A percentile compares a stretch with the other conserved stretches of the same genome.
Conservation (phyloP, 345 rosid species). For the Sonneratia caseolaris region DNA sequence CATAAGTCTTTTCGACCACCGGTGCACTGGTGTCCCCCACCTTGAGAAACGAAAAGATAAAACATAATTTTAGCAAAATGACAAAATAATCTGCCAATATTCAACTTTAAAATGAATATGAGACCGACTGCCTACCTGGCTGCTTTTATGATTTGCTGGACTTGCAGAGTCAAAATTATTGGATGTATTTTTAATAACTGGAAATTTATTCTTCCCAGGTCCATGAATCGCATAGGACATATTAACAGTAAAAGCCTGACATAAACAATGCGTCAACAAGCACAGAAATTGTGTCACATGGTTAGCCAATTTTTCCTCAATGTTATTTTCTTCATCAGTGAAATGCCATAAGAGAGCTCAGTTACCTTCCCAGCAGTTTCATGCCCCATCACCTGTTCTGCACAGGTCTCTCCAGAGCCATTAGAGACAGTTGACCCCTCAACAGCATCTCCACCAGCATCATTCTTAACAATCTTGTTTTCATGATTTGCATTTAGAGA, state of each 20-base stretch:
- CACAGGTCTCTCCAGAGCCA: neutral
- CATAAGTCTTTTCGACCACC: constrained; percentile 16
- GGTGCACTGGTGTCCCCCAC: constrained; percentile 13
- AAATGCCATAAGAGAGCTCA: neutral
- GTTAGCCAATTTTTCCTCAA: neutral
- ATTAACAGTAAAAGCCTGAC: neutral
- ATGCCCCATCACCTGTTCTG: neutral
- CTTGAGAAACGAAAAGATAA: neutral
- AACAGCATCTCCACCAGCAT: neutral
- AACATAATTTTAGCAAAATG: neutral
- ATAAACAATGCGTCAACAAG: neutral
- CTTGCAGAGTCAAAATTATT: neutral
- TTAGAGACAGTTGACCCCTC: neutral
- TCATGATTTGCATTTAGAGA: neutral
- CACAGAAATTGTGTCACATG: neutral
- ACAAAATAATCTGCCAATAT: neutral
- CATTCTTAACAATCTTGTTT: neutral
- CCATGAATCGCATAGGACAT: too few species aligned
- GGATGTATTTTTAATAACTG: neutral
- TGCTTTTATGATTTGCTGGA: neutral
- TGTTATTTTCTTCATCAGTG: neutral
- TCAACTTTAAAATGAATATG: neutral
- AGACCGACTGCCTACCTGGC: neutral
- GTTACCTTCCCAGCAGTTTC: neutral
- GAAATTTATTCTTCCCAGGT: too few species aligned